Conservation (phyloP, 208 protist species). For the Trypanosoma caninum region DNA sequence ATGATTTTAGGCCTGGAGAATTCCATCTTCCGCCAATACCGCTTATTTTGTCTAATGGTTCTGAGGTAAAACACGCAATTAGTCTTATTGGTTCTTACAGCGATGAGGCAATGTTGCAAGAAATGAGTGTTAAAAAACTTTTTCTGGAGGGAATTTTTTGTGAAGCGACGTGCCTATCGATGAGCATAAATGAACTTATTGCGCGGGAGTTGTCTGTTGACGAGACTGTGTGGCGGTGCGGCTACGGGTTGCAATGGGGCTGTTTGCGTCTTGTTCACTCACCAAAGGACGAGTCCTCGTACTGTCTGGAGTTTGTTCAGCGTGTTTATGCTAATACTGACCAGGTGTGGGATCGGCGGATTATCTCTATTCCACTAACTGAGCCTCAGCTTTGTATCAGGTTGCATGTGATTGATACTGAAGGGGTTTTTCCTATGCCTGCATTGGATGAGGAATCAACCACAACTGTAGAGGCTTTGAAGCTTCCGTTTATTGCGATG, state of each 20-base stretch:
- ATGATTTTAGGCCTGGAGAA: neutral
- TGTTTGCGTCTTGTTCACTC: conserved; percentile 40
- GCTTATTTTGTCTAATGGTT: conserved; percentile 13
- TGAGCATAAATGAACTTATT: conserved; percentile 22
- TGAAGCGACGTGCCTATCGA: conserved; percentile 52
- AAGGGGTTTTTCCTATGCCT: conserved; percentile 22
- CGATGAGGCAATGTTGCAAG: conserved; percentile 64
- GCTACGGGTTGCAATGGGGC: conserved; percentile 23
- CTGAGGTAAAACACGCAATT: conserved; percentile 1
- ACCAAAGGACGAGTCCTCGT: conserved; percentile 32
- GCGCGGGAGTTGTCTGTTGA: neutral
- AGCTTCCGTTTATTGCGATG: conserved; percentile 19
- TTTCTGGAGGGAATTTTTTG: conserved; percentile 69
- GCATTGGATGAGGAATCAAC: neutral
- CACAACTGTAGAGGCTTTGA: neutral
- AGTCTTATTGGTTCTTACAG: conserved; percentile 54
- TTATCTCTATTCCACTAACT: conserved; percentile 71
- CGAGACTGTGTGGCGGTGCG: neutral
- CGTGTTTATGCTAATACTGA: conserved; percentile 35
- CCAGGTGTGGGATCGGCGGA: conserved; percentile 40
- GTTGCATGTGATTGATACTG: conserved; percentile 62
- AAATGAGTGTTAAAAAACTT: conserved; percentile 45
- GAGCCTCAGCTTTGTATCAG: conserved; percentile 58
- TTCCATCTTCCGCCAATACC: conserved; percentile 11
- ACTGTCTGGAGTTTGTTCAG: conserved; percentile 71